Evolutionary conservation across 2,329 filamentous ascomycete species (phyloP).

Genomic region (Penicillium aurantiogriseum): DNA sequence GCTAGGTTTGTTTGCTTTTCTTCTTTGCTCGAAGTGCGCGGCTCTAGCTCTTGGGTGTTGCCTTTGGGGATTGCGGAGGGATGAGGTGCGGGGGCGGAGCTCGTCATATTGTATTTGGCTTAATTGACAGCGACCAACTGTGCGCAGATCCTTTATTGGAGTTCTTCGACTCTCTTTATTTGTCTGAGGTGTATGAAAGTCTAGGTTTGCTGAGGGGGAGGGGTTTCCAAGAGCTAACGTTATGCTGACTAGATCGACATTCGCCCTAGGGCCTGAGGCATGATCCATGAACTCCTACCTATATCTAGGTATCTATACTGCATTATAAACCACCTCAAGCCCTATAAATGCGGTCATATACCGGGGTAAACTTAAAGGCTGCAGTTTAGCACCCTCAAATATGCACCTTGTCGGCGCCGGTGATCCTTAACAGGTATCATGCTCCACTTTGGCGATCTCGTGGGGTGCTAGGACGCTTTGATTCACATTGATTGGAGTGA

Average conservation of each 20-base stretch:
- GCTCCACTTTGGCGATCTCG: constrained; percentile 10
- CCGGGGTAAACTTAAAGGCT: not conserved
- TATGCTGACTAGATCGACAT: not conserved
- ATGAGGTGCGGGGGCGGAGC: constrained; percentile 2
- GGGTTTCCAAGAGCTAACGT: not conserved
- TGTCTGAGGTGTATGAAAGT: not conserved
- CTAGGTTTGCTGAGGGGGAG: not conserved
- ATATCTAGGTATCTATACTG: not conserved
- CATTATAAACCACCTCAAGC: no score
- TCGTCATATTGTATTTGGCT: constrained; percentile 13
- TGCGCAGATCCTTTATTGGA: not conserved
- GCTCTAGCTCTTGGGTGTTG: not conserved
- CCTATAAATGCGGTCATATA: no score
- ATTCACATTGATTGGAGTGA: constrained; percentile 1
- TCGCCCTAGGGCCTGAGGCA: not conserved
- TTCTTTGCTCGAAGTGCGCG: not conserved
- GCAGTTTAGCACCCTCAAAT: not conserved
- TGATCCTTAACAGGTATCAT: not conserved
- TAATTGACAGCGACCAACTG: not conserved
- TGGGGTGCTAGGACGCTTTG: not conserved
- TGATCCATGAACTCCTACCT: not conserved
- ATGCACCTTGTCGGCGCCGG: not conserved
- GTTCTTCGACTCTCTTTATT: not conserved
- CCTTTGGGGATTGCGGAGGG: constrained; percentile 19
- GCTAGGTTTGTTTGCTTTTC: constrained; percentile 1